Evolutionary conservation across 306 rosid species (phyloP).

Genomic region (Hippophae gyantsensis): DNA sequence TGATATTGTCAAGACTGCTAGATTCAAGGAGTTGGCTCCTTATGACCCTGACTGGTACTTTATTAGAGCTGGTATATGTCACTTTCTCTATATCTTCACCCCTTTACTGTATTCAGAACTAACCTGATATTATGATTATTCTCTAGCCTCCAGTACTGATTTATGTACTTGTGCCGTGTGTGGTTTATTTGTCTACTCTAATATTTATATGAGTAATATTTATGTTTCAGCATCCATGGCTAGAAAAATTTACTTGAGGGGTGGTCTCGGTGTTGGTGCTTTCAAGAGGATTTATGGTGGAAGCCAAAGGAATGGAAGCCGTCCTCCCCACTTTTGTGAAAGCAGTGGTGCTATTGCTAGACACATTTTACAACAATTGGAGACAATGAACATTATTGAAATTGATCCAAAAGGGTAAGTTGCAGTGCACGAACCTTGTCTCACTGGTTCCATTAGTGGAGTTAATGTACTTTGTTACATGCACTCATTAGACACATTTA

Average conservation of each 20-base stretch:
- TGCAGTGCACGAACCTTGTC: too few species aligned
- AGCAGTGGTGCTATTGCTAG: slow-evolving; percentile 57
- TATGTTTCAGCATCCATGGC: slow-evolving; percentile 44
- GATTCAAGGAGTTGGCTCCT: slow-evolving; percentile 50
- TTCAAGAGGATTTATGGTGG: slow-evolving; percentile 50
- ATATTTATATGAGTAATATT: too few species aligned
- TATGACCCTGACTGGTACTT: slow-evolving; percentile 36
- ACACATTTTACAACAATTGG: slow-evolving; percentile 40
- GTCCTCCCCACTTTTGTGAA: slow-evolving; percentile 53
- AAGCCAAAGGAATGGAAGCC: slow-evolving; percentile 52
- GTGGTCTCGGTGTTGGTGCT: slow-evolving; percentile 57
- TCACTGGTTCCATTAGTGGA: too few species aligned
- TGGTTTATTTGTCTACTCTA: too few species aligned
- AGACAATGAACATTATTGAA: slow-evolving; percentile 26
- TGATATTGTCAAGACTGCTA: slow-evolving; percentile 48
- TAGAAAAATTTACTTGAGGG: slow-evolving; percentile 57
- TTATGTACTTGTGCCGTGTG: too few species aligned
- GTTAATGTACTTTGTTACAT: too few species aligned
- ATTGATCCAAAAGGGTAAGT: slow-evolving; percentile 44
- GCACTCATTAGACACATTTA: too few species aligned
- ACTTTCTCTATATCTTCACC: neutral
- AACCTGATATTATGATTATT: neutral
- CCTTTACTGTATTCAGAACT: neutral
- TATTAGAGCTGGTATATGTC: too few species aligned
- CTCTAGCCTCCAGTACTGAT: too few species aligned